Base-by-base conservation (phyloP, 768 basidiomycete genomes). In the Mrakia frigida region DNA sequence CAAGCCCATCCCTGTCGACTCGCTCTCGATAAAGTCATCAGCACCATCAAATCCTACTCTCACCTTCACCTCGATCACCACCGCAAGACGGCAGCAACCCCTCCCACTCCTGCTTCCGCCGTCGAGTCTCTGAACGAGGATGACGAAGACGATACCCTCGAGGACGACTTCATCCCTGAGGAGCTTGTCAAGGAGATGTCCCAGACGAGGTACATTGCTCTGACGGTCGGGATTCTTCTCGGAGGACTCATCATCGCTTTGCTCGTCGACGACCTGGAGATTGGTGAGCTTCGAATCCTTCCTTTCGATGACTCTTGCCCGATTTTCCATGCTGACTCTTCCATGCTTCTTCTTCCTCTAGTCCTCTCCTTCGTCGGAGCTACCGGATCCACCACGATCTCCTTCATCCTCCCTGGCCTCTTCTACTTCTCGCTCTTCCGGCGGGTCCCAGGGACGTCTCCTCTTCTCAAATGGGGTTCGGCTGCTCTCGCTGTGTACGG, bases 301-400 rank as follows among this genome's bases (percentile, higher is more conserved):
- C 39, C 39, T 11, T n/a, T 83, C 16, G 31, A 6, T 7, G 13
- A 10, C 6, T 21, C 9, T 21, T 39, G 39, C 5, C 50, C 39
- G 21, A 21, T 52, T 16, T n/a, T 16, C 21, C 10, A 4, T 33
- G 21, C 50, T 60, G 72, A 60, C 41, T 21, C 31, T n/a, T 28
- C 13, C 46, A 31, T 21, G 14, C 23, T 71, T 72, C 16, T 50
- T 9, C 18, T 6, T 23, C 71, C 35, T 28, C 53, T 81, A 93
- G 96, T 98, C 21, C 86, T 98, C 46, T 93, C 94, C 6, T 97
- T 99, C 82, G 96, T 99, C 52, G 97, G 97, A 1, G 91, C 94
- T 33, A 98, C 94, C 0, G 97, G 97, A 18, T 96, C 93, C 21
- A 97, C 95, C 35, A 96, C 94, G 28, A 93, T 98, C 76, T 94